Evolutionary conservation across 257 asterid genomes (phyloP).

Genomic region (Primulina eburnea): DNA sequence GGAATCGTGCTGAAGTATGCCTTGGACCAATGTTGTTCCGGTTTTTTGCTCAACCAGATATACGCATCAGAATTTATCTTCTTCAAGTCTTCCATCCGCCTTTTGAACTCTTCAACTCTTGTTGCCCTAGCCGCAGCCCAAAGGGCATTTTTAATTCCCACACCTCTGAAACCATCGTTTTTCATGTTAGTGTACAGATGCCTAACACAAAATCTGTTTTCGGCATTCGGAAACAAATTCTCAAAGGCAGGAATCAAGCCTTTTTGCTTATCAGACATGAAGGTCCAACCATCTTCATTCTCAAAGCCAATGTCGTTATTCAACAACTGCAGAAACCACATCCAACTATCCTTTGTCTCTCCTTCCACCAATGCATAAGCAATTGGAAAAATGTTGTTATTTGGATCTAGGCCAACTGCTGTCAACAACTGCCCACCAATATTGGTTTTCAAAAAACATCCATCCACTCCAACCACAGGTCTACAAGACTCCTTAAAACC

Average conservation of each 20-base stretch:
- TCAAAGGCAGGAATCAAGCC: background rate
- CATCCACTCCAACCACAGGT: background rate
- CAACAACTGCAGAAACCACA: background rate
- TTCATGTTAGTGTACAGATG: background rate
- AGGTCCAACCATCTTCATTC: background rate
- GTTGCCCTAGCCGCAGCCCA: background rate
- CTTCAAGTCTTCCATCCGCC: background rate
- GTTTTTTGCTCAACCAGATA: constrained; percentile 2
- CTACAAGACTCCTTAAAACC: background rate
- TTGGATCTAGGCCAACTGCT: background rate
- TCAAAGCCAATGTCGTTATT: background rate
- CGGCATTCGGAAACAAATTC: background rate
- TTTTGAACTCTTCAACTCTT: background rate
- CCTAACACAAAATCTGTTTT: background rate
- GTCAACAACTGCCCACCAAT: background rate
- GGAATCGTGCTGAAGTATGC: background rate
- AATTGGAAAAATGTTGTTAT: constrained; percentile 7
- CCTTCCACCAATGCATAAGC: constrained; percentile 15
- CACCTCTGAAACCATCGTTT: background rate
- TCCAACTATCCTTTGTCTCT: background rate
- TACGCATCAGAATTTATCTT: background rate
- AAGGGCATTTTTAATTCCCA: background rate
- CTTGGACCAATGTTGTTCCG: background rate
- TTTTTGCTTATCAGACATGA: constrained; percentile 1
- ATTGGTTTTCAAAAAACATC: background rate